Percentiles rank a stretch among this genome's conserved stretches.
phyloP scores from a whole-genome alignment of 371 early-diverging fungal species.

The Apophysomyces ossiformis region DNA sequence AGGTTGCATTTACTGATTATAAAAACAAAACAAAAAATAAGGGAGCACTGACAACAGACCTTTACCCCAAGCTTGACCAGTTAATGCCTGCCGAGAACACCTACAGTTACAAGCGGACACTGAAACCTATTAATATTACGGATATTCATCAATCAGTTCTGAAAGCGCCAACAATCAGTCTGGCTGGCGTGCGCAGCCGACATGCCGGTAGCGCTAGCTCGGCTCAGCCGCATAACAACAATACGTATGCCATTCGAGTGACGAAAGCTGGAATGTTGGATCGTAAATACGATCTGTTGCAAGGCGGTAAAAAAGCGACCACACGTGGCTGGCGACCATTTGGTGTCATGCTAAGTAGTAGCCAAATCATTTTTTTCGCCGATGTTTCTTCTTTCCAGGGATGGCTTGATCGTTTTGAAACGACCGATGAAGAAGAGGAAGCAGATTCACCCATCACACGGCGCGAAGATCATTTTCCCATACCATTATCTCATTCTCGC shows the following conservation, averaged over 20 bases:
- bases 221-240: conserved; percentile 25
- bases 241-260: conserved; percentile 63
- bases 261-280: conserved; percentile 72
- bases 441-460: conserved; percentile 16
- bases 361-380: conserved; percentile 76
- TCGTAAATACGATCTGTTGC: conserved; percentile 73
- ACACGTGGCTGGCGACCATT: conserved; percentile 77
- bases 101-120: conserved; percentile 38
- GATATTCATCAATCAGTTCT: conserved; percentile 43
- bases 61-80: conserved; percentile 39
- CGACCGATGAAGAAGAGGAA: conserved; percentile 25
- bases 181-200: conserved; percentile 50
- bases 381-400: conserved; percentile 50
- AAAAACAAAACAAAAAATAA: conserved; percentile 3
- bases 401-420: conserved; percentile 34
- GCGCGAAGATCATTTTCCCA: conserved; percentile 1
- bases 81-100: conserved; percentile 48
- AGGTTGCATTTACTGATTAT: not conserved
- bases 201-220: conserved; percentile 15
- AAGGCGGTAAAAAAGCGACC: conserved; percentile 70
- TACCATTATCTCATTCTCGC: not conserved
- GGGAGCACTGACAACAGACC: conserved; percentile 28
- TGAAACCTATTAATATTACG: conserved; percentile 34
- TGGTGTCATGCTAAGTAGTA: conserved; percentile 78
- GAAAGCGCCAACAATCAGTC: conserved; percentile 40